Evolutionary conservation across 805 yeast species (phyloP), one percentile per base, ranked within the genome.

Genomic region (Suhomyces sp.): DNA sequence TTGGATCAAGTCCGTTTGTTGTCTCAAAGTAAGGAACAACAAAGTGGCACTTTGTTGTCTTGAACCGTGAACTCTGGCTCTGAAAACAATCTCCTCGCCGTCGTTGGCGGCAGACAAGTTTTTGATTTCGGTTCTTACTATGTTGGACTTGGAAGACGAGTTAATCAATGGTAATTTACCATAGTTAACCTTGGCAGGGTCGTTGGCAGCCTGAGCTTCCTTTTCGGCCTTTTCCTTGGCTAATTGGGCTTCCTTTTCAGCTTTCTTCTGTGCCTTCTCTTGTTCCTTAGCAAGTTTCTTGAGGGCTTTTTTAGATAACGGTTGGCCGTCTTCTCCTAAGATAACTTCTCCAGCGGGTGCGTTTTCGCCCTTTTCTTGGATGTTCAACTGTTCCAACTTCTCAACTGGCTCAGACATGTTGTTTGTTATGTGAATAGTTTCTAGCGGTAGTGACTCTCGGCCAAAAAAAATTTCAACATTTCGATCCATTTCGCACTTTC

Each of bases 21-120:
- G 99, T 77, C 99, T 87, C 62, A 94, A 84, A 22, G 96, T 84
- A 62, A 93, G 73, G 71, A 94, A 94, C 49, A 88, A 82, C 87
- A 94, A 85, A 58, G 96, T 91, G 64, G 96, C 96, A 71, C 97
- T 96, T 72, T 93, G 98, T 67, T 90, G 87, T 77, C 99, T 88
- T 12, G 93, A 82, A 56, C 85, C 90, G 72, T 94, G 98, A 44
- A 92, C 81, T 75, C 99, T 84, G 45, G 98, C 98, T 75, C 99
- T 85, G 76, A 96, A 84, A 12, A 87, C 77, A 51, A 94, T 88
- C 59, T 83, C 82, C 60, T 84, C 80, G 52, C 93, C 96, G 57
- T 85, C 96, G 55, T 80, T 75, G 22, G 80, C 80, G 51, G 83
- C 80, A 54, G 82, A 75, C 60, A 88, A 75, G 37, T 78, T 75